Conservation (phyloP, 2,329 filamentous ascomycete genomes). For the Chaetomium olivaceum region DNA sequence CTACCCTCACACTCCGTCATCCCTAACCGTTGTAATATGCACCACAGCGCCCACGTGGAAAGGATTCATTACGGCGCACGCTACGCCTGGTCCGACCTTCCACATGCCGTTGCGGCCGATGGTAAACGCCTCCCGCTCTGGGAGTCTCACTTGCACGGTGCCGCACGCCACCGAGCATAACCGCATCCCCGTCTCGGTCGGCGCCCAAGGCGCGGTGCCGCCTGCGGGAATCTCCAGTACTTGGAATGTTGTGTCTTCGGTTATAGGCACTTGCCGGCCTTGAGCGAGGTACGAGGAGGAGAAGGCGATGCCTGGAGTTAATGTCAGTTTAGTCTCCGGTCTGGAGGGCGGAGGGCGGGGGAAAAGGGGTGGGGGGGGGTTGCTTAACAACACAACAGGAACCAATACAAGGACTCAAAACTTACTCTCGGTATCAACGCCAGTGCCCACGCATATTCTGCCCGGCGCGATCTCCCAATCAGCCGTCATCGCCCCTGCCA, state of each 20-base stretch:
- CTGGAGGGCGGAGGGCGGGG: not conserved
- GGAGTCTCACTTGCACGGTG: constrained; percentile 17
- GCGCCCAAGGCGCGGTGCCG: constrained; percentile 5
- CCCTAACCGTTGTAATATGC: constrained; percentile 21
- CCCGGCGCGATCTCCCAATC: constrained; percentile 29
- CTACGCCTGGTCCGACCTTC: constrained; percentile 33
- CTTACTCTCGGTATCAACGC: constrained; percentile 15
- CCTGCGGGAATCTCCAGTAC: constrained; percentile 18
- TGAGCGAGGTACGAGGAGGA: constrained; percentile 26
- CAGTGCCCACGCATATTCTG: constrained; percentile 9
- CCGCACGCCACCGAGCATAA: constrained; percentile 26
- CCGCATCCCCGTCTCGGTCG: constrained; percentile 13
- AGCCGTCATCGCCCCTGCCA: constrained; percentile 9
- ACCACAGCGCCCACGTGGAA: constrained; percentile 18
- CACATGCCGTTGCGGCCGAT: constrained; percentile 34
- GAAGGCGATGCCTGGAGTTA: constrained; percentile 24
- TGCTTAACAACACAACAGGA: too few relatives aligned
- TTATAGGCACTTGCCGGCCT: constrained; percentile 8
- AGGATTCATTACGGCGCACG: constrained; percentile 19
- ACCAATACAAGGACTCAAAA: not conserved
- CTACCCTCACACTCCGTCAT: not conserved
- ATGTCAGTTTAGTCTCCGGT: not conserved
- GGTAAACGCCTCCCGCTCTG: constrained; percentile 17
- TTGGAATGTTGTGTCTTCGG: constrained; percentile 18
- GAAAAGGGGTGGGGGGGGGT: not conserved